These are phyloP conservation scores for Wickerhamomyces alni DNA, from an alignment of 805 yeast genomes.

Conservation along the genomic window DNA sequence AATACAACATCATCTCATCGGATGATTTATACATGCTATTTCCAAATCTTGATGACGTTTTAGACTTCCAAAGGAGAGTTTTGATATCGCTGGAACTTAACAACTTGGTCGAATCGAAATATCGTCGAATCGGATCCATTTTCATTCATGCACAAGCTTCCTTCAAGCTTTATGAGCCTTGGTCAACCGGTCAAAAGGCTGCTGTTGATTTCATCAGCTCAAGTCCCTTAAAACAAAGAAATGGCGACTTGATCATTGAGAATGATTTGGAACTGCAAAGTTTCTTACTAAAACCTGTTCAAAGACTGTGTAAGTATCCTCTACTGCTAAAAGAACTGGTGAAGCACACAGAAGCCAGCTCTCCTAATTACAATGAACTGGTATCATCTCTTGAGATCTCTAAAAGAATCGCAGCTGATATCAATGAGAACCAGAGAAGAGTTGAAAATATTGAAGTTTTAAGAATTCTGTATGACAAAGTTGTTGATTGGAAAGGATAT, in stretches of 20 bases:
- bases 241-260: conserved; percentile 56
- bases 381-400: conserved; percentile 64
- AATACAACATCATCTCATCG: conserved; percentile 61
- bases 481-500: conserved; percentile 90
- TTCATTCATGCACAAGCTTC: conserved; percentile 83
- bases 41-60: conserved; percentile 76
- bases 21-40: conserved; percentile 78
- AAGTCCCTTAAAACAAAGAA: conserved; percentile 51
- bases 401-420: conserved; percentile 77
- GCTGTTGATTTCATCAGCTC: conserved; percentile 73
- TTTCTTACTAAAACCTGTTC: conserved; percentile 89
- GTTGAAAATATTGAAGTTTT: conserved; percentile 77
- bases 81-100: conserved; percentile 87
- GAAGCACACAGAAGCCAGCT: conserved; percentile 49
- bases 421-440: conserved; percentile 90
- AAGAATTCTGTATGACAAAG: conserved; percentile 64
- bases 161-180: conserved; percentile 86
- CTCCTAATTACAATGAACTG: conserved; percentile 61
- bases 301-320: conserved; percentile 94
- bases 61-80: conserved; percentile 90
- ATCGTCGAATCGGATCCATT: conserved; percentile 84
- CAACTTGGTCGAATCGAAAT: conserved; percentile 62
- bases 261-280: conserved; percentile 88
- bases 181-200: conserved; percentile 86
- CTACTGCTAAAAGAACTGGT: conserved; percentile 69